phyloP scores from a whole-genome alignment of 1,284 basidiomycete genomes.

The Moesziomyces sp. region DNA sequence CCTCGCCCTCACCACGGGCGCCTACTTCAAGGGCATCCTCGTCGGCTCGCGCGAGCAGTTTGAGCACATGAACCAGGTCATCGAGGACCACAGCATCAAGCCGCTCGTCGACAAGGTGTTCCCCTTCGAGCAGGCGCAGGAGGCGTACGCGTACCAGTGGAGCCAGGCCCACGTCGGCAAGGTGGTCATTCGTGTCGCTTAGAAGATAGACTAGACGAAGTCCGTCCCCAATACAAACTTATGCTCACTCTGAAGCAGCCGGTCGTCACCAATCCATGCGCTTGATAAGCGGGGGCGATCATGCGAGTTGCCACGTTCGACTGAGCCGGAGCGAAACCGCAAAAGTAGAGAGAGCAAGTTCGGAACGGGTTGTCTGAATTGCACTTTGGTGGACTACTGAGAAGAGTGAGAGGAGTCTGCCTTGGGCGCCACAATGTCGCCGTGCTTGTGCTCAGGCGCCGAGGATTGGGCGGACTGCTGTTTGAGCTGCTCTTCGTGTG shows the following conservation, averaged over 20 bases:
- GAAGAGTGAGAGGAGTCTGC: slow-evolving; percentile 3
- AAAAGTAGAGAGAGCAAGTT: not conserved
- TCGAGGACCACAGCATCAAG: slow-evolving; percentile 69
- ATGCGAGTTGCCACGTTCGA: not conserved
- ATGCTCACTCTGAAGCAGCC: not conserved
- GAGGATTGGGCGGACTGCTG: slow-evolving; percentile 9
- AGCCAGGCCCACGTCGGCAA: slow-evolving; percentile 57
- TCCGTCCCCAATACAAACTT: not conserved
- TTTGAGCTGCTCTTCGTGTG: slow-evolving; percentile 12
- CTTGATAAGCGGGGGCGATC: not conserved
- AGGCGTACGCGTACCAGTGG: slow-evolving; percentile 71
- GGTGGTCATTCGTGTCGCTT: slow-evolving; percentile 49
- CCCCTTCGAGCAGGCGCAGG: slow-evolving; percentile 70
- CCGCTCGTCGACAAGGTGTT: slow-evolving; percentile 73
- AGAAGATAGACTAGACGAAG: not conserved
- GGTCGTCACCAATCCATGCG: not conserved
- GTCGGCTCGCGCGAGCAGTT: slow-evolving; percentile 69
- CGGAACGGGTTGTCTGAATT: not conserved
- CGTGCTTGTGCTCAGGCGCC: slow-evolving; percentile 8
- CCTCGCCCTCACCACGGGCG: slow-evolving; percentile 32
- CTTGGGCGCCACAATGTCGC: slow-evolving; percentile 35
- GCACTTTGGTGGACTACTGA: not conserved
- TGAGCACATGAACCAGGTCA: slow-evolving; percentile 71
- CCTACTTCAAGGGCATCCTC: slow-evolving; percentile 67
- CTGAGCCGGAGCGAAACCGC: too few species aligned